Base-by-base conservation (phyloP, 2,329 filamentous ascomycete genomes). In the Aaosphaeria pasadenensis region DNA sequence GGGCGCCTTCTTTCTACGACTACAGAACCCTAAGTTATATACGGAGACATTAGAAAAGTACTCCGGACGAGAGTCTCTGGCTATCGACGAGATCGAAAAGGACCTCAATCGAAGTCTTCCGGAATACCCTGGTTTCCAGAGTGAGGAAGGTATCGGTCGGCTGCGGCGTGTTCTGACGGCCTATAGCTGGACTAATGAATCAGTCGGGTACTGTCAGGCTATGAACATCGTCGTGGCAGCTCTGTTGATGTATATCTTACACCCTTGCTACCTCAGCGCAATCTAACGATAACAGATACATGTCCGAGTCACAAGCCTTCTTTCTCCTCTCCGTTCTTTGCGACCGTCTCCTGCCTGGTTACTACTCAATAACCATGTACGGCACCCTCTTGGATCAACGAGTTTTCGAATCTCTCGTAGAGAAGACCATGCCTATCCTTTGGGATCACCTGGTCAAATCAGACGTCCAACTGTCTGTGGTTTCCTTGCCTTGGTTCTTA, bases 181-280 rank as follows among this genome's bases (percentile, higher is more conserved):
- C 4, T 99, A 99, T 75, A 96, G 91, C 73, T 99, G 94, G 94
- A 89, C 87, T 43, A 94, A 99, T 62, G 82, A 89, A 45, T 91
- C 96, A 56, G 91, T 99, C 47, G 94, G 94, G 57, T 99, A 99
- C 72, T 99, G 94, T 70, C 94, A 99, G 73, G 94, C 94, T 53
- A 99, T 99, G 94, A 99, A 99, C 71, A 99, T 99, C 59, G 94
- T 99, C 32, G 92, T 96, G 46, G 94, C 94, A 13, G 94, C 94
- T n/a, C 76, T 99, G 49, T 80, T 99, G 59, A 99, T 99, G 77
- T 85, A 75, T 56, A 79, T 43, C 31, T 7, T 55, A 36, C 43
- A 54, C 56, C 49, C 39, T 42, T 35, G 36, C 11, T 28, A 41
- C 28, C 9, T 36, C 33, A 36, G 45, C 50, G 38, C 43, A 45